Conservation (phyloP, 768 basidiomycete genomes). For the Stropharia rugosoannulata region DNA sequence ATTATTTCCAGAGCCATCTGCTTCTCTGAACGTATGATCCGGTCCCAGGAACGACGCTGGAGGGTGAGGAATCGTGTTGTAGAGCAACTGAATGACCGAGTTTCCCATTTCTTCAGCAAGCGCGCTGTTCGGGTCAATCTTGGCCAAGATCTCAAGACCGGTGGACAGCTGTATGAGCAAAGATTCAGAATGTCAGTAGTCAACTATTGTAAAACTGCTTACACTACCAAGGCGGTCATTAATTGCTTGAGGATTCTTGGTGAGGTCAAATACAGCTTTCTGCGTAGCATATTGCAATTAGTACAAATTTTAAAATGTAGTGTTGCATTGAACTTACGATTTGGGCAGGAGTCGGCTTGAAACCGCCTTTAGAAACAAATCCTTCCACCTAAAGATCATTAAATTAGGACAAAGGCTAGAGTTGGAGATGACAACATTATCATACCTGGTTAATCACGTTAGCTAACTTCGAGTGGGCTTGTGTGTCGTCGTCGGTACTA, state of each 20-base stretch:
- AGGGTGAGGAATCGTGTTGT: constrained; percentile 61
- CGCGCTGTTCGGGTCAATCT: constrained; percentile 8
- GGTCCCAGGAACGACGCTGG: constrained; percentile 36
- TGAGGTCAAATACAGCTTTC: constrained; percentile 9
- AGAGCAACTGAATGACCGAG: constrained; percentile 36
- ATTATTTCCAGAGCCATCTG: constrained; percentile 36
- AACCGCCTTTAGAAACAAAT: constrained; percentile 10
- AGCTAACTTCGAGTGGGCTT: constrained; percentile 10
- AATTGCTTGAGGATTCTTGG: constrained; percentile 6
- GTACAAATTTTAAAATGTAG: neutral
- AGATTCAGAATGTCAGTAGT: neutral
- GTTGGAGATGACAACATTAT: neutral
- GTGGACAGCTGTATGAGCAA: constrained; percentile 7
- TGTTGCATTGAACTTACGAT: constrained; percentile 3
- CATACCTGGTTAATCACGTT: neutral
- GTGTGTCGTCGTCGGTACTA: constrained; percentile 7
- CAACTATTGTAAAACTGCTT: neutral
- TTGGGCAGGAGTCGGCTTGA: constrained; percentile 10
- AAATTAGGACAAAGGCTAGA: neutral
- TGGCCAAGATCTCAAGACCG: constrained; percentile 15
- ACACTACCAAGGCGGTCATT: constrained; percentile 18
- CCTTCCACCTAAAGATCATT: constrained; percentile 1
- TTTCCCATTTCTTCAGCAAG: constrained; percentile 12
- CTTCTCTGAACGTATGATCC: constrained; percentile 33
- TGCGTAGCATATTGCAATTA: neutral